Evolutionary conservation across 1,139 yeast genomes (phyloP), one percentile per base, ranked within the genome.

Genomic region (Protomyces arabidopsidicola): DNA sequence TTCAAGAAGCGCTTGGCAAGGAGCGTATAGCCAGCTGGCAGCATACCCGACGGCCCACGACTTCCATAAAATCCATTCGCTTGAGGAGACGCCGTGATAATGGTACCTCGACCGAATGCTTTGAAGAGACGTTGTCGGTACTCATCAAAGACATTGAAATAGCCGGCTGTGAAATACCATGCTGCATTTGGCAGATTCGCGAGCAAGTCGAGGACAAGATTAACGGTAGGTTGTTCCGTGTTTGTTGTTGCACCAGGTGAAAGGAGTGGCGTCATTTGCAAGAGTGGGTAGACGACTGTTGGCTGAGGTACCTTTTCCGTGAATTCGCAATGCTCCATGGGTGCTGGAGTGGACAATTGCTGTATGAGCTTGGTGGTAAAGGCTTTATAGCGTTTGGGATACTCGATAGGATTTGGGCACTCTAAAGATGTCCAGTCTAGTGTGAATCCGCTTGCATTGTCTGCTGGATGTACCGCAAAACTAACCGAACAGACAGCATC

Each of bases 101-200:
- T 87, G 1, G 80, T 77, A 1, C 96, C 96, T 14, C 72, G 64
- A 0, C 95, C 86, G 35, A 79, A 78, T 0, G 90, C 82, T 54
- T 78, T 77, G 50, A 90, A 74, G 55, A 93, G 78, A 53, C 81
- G 79, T n/a, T 78, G 76, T 70, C 84, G 84, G 66, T 88, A 86
- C 55, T 84, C 84, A 0, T 96, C 90, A 58, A 87, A 83, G 83
- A 93, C 87, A 73, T 93, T 95, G 78, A 93, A 95, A 74, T 93
- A 93, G 0, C 99, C 99, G 0, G 98, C 97, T 0, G 98, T 95
- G 70, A 93, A 86, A 71, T 89, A 82, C 96, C 97, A 93, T 65
- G 80, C 81, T 60, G 85, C 81, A 31, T 77, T 72, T 71, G 81
- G 81, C 2, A 89, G 80, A 59, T 88, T 77, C 86, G 77, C 57